phyloP scores from a whole-genome alignment of 257 asterid genomes.

The Solanum pennellii region DNA sequence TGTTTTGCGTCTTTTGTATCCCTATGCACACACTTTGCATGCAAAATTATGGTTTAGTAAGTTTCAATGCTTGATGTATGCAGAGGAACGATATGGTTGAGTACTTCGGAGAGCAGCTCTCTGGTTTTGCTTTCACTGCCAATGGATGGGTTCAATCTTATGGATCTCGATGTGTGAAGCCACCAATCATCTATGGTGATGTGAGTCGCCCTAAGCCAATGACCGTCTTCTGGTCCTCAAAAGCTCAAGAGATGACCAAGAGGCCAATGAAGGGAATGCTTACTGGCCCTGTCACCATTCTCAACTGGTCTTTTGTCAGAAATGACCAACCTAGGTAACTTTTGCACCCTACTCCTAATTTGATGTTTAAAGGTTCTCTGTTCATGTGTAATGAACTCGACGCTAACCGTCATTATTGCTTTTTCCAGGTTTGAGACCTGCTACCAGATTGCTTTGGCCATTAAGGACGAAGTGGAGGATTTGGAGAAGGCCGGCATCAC shows the following conservation, averaged over 20 bases:
- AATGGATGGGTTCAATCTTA: conserved; percentile 98
- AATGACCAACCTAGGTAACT: conserved; percentile 91
- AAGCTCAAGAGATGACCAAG: conserved; percentile 95
- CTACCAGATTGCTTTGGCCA: conserved; percentile 91
- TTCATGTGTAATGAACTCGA: background rate
- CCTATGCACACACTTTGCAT: background rate
- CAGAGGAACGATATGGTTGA: conserved; percentile 99
- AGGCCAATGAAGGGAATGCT: conserved; percentile 99
- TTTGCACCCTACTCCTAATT: background rate
- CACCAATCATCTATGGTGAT: conserved; percentile 97
- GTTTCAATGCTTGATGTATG: conserved; percentile 9
- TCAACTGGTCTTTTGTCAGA: conserved; percentile 95
- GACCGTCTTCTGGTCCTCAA: conserved; percentile 98
- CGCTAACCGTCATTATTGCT: background rate
- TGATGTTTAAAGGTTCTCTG: background rate
- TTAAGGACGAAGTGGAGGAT: conserved; percentile 96
- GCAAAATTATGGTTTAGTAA: background rate
- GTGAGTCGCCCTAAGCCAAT: conserved; percentile 97
- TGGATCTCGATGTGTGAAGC: conserved; percentile 99
- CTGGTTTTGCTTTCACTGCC: conserved; percentile 95
- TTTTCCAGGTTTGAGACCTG: conserved; percentile 70
- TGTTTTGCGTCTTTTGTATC: background rate
- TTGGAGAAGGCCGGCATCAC: conserved; percentile 88
- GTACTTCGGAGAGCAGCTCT: conserved; percentile 96
- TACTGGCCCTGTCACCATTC: conserved; percentile 98